Conservation (phyloP, 495 filamentous ascomycete genomes). For the Cenococcum geophilum region DNA sequence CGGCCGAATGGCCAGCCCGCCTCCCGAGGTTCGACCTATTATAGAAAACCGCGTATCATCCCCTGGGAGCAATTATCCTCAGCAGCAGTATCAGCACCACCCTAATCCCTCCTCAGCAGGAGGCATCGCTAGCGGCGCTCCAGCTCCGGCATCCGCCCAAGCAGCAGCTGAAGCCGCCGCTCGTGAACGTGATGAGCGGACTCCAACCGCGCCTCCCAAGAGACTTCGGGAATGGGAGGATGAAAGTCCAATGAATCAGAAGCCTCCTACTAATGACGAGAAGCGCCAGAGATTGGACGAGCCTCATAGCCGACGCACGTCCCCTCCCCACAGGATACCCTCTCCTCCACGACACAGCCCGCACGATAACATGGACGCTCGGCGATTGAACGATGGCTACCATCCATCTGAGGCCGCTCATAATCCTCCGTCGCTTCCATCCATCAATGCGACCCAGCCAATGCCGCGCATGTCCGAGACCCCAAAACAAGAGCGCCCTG, state of each 20-base stretch:
- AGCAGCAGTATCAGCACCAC: constrained; percentile 68
- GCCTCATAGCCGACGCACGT: constrained; percentile 52
- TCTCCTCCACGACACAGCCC: constrained; percentile 63
- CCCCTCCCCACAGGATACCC: constrained; percentile 26
- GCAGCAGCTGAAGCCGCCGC: constrained; percentile 70
- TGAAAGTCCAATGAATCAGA: constrained; percentile 65
- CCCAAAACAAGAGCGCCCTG: constrained; percentile 27
- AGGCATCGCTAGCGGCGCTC: constrained; percentile 70
- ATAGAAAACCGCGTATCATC: constrained; percentile 81
- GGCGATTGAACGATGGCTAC: constrained; percentile 62
- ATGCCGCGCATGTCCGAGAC: constrained; percentile 28
- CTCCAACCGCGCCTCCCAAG: constrained; percentile 71
- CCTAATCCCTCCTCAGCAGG: constrained; percentile 57
- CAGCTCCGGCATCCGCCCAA: constrained; percentile 64
- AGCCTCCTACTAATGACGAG: constrained; percentile 75
- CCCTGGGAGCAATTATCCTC: constrained; percentile 73
- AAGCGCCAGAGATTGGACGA: constrained; percentile 80
- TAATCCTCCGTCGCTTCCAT: constrained; percentile 66
- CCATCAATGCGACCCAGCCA: constrained; percentile 42
- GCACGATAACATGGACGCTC: constrained; percentile 67
- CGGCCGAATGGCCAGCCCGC: constrained; percentile 63
- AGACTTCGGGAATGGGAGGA: constrained; percentile 87
- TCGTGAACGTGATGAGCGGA: constrained; percentile 75
- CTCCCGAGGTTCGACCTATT: constrained; percentile 77
- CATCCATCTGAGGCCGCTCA: constrained; percentile 88